Evolutionary conservation across 345 rosid species (phyloP).

Genomic region (Psidium guajava): DNA sequence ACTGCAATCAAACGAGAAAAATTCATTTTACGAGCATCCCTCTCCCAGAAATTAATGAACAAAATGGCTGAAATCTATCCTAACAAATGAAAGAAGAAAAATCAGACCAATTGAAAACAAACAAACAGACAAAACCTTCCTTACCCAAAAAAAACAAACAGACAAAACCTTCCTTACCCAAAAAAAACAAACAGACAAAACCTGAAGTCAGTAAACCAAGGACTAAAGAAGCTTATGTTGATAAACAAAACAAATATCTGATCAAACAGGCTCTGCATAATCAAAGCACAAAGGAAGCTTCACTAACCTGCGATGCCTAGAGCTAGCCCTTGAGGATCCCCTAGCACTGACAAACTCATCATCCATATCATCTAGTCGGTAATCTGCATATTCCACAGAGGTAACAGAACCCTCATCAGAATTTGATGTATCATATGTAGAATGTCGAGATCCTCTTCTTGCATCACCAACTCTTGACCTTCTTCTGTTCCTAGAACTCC

Average conservation of each 20-base stretch:
- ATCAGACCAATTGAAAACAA: neutral
- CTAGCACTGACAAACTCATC: conserved; percentile 56
- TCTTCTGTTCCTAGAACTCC: conserved; percentile 81
- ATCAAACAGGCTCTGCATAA: neutral
- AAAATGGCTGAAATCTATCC: neutral
- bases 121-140: neutral
- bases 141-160: neutral
- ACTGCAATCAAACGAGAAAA: neutral
- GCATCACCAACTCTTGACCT: conserved; percentile 62
- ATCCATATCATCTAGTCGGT: conserved; percentile 76
- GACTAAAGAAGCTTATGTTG: neutral
- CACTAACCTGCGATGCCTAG: conserved; percentile 69
- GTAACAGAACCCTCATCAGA: conserved; percentile 92
- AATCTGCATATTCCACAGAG: conserved; percentile 66
- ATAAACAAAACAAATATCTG: neutral
- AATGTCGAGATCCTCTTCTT: conserved; percentile 65
- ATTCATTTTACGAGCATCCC: neutral
- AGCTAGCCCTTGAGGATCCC: conserved; percentile 43
- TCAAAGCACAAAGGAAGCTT: neutral
- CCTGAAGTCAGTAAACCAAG: neutral
- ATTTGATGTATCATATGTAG: conserved; percentile 59
- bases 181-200: neutral
- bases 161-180: neutral
- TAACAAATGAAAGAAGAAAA: neutral
- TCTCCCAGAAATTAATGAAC: neutral